A percentile compares a stretch with the other conserved stretches of the same genome.
phyloP scores from a whole-genome alignment of 2,329 filamentous ascomycete genomes.

The Epichloe glyceriae region DNA sequence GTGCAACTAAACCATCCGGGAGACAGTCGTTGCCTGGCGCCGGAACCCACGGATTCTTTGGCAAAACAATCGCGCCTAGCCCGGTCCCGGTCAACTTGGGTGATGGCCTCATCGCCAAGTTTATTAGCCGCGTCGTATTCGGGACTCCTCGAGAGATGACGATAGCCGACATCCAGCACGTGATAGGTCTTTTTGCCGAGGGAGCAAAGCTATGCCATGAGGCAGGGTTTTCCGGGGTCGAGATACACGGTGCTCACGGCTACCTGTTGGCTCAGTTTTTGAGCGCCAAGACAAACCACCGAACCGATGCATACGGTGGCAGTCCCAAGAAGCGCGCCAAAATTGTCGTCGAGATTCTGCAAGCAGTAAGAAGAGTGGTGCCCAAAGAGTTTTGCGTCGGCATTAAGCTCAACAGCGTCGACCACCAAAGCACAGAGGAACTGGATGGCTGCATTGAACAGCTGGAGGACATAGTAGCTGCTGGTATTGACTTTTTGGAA shows the following conservation, averaged over 20 bases:
- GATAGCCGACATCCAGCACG: conserved; percentile 35
- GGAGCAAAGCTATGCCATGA: conserved; percentile 34
- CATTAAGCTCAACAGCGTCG: conserved; percentile 44
- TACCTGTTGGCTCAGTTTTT: conserved; percentile 46
- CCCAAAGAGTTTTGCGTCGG: conserved; percentile 33
- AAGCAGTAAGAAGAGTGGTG: conserved; percentile 26
- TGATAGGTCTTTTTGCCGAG: conserved; percentile 38
- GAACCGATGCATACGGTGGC: conserved; percentile 44
- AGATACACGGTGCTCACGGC: conserved; percentile 40
- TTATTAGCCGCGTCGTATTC: conserved; percentile 25
- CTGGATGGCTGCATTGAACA: conserved; percentile 45
- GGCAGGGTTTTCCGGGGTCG: conserved; percentile 32
- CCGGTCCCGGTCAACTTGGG: conserved; percentile 30
- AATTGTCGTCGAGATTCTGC: conserved; percentile 37
- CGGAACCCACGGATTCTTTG: conserved; percentile 22
- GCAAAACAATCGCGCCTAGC: conserved; percentile 30
- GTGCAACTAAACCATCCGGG: conserved; percentile 36
- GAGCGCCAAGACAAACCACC: conserved; percentile 32
- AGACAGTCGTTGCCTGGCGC: conserved; percentile 28
- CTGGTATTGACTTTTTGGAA: conserved; percentile 53
- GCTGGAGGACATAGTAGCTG: conserved; percentile 32
- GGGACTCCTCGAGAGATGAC: conserved; percentile 46
- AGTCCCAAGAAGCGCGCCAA: conserved; percentile 32
- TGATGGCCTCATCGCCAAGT: conserved; percentile 19
- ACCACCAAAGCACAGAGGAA: conserved; percentile 34